Evolutionary conservation across 768 basidiomycete species (phyloP), one percentile per base, ranked within the genome.

Genomic region (Boletus reticulatus): DNA sequence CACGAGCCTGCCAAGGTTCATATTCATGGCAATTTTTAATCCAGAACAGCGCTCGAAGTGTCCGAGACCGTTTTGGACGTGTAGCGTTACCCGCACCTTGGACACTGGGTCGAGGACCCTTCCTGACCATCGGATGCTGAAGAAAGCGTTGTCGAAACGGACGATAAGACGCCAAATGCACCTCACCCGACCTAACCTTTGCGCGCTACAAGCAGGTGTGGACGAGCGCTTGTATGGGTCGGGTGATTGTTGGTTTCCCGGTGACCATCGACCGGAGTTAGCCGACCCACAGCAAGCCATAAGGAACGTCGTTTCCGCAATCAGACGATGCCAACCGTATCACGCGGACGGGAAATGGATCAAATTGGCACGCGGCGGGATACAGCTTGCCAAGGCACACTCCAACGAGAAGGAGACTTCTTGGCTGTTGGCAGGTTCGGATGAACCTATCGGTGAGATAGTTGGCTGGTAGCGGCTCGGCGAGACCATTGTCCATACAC

Each of bases 351-450:
- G 24, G 4, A 44, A n/a, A 9, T 31, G 2, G 44, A 27, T 37
- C 46, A 24, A 5, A 39, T 19, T 37, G 48, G 37, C 53, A 45
- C 27, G 41, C 29, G 13, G 52, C 31, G 38, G n/a, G n/a, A 22
- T 53, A 66, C 63, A 63, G 64, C 64, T 64, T 61, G 56, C 56
- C 64, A 66, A 65, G 53, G 55, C 16, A 43, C 60, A 11, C 55
- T 55, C 59, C 55, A 58, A 32, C 22, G 22, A 41, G 39, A 29
- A 29, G 50, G 49, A 31, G 37, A 42, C 32, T 9, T 32, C 31
- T 36, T 32, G 49, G 39, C 6, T 27, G 55, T 51, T 54, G 58
- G 44, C 51, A 13, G 36, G 32, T 47, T 46, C 24, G 29, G n/a
- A 20, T 56, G 36, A 44, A 12, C 14, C 20, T 45, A 13, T 34